Evolutionary conservation across 2,329 filamentous ascomycete genomes (phyloP), one percentile per base, ranked within the genome.

Genomic region (Teratosphaeria viscida): DNA sequence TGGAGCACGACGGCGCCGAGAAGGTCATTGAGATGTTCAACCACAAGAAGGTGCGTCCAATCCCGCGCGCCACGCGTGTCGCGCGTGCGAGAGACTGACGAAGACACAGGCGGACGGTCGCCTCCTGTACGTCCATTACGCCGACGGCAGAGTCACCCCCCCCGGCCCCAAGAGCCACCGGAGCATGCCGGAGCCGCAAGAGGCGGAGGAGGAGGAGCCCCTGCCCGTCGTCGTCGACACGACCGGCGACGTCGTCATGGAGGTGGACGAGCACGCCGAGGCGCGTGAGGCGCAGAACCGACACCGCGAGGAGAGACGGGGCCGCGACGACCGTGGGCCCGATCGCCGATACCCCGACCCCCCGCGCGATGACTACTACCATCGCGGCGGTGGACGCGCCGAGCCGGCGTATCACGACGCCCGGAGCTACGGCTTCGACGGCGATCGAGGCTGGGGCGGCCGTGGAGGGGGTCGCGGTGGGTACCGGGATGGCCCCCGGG

Each of bases 11-110:
- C 63, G 87, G 86, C 47, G 89, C 88, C 2, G 85, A 92, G 66
- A 82, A 81, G 47, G 87, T 91, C 19, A 87, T 92, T 67, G 79
- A 82, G 60, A 88, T 81, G 2, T 92, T 92, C 73, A 86, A 94
- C 74, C 85, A 88, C 71, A 86, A 90, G 76, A 90, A 84, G 70
- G 88, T 89, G 71, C 65, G 84, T 74, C 43, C 26, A 29, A 23
- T 23, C 23, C 27, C 12, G 7, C 14, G 55, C 55, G 5, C 27
- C n/a, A 6, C 53, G 32, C 53, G 27, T 16, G n/a, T 11, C 11
- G 14, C 14, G 11, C 8, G 56, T 53, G 39, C 35, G 53, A 10
- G 37, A 32, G 37, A 32, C 56, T 56, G 54, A 56, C 54, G 11
- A 7, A 37, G 23, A 32, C 7, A 57, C 62, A 85, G 87, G 89